These are phyloP conservation scores for Boletellus emodensis DNA, from an alignment of 768 basidiomycete genomes.

Conservation along the genomic window DNA sequence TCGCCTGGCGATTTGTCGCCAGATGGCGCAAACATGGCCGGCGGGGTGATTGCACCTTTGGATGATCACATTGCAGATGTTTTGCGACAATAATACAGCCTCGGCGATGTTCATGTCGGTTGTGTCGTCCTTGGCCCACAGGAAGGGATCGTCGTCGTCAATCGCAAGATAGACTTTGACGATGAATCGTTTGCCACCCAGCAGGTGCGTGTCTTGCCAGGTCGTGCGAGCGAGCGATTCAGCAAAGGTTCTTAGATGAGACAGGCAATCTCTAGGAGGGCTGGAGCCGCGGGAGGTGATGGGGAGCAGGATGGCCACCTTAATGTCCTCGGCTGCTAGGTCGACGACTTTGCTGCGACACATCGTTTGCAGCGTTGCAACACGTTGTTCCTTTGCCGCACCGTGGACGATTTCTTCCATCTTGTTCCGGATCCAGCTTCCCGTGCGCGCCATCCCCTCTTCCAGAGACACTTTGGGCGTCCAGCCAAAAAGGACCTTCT, in stretches of 20 bases:
- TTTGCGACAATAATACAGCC: constrained; percentile 33
- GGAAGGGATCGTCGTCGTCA: constrained; percentile 45
- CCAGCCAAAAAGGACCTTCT: constrained; percentile 37
- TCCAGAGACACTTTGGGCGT: constrained; percentile 37
- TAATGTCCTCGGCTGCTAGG: constrained; percentile 32
- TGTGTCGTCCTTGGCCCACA: constrained; percentile 23
- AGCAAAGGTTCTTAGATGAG: constrained; percentile 40
- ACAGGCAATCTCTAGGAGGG: constrained; percentile 37
- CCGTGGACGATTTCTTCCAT: constrained; percentile 24
- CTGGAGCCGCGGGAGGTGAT: constrained; percentile 48
- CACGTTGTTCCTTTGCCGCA: constrained; percentile 6
- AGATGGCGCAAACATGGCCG: constrained; percentile 51
- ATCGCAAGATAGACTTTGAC: constrained; percentile 50
- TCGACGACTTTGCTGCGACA: constrained; percentile 38
- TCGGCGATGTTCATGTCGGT: constrained; percentile 31
- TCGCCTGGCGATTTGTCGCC: constrained; percentile 45
- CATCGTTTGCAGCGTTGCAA: constrained; percentile 20
- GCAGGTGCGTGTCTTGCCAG: constrained; percentile 35
- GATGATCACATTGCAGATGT: constrained; percentile 36
- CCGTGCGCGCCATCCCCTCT: constrained; percentile 46
- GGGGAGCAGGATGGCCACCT: constrained; percentile 53
- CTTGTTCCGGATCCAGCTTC: constrained; percentile 44
- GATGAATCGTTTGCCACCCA: constrained; percentile 32
- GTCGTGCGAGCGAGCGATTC: constrained; percentile 45
- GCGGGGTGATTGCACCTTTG: constrained; percentile 37